Base-by-base conservation (phyloP, 164 flowering plant genomes). In the Dillenia turbinata region DNA sequence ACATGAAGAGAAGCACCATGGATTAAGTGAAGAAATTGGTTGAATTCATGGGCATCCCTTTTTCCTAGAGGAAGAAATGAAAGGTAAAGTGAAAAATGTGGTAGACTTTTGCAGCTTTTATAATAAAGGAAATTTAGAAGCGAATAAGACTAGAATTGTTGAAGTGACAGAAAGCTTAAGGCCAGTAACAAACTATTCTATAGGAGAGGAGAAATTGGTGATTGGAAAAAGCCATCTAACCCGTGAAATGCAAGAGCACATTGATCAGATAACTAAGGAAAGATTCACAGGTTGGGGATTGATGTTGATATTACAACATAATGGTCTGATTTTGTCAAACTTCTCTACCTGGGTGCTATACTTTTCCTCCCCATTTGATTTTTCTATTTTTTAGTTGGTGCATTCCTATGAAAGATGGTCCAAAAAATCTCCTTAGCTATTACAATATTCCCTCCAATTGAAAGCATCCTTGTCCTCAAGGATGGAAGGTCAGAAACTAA, bases 41-140 rank as follows among this genome's bases (percentile, higher is more conserved):
- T 1, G 62, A 61, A 9, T 65, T 61, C 46, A 14, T 71, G 70
- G 66, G 2, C 17, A n/a, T 8, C 68, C 71, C 7, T 67, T 72
- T 33, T 59, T 69, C 4, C 0, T 11, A 0, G 59, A 52, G 14
- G 75, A 72, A 50, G 75, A 64, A 44, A 60, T 0, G 7, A 51
- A 60, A 24, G 62, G 65, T 40, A 60, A 22, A n/a, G 54, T 72
- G n/a, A 51, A 67, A 9, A 44, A 59, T 2, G 56, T 72, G 13
- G 0, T 44, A 33, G 60, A 40, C 49, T 19, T 64, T 1, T 72
- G 71, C 43, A 72, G 75, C 16, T 72, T 72, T 51, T 59, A 72
- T 10, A 19, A 40, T n/a, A 46, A 63, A 47, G 60, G 59, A 9
- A 67, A 61, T 43, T 57, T 67, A 45, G 70, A 67, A 19, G 60